Base-by-base conservation (phyloP, 306 rosid species). In the Castanea crenata region DNA sequence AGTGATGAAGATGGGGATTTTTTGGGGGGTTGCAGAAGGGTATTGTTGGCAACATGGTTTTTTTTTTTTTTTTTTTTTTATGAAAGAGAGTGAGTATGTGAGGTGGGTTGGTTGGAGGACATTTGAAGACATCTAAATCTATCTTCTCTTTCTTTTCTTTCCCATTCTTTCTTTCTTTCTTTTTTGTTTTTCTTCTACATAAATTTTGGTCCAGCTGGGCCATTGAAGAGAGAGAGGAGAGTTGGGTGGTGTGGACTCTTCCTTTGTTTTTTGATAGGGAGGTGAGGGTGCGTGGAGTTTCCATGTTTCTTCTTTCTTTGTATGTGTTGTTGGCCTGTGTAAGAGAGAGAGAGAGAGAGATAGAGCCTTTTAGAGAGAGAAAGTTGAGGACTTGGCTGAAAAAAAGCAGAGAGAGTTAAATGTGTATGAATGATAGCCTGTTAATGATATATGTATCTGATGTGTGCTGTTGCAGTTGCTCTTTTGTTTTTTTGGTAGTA, bases 21-120 rank as follows among this genome's bases (percentile, higher is more conserved):
- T 89, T 94, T 90, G 90, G 91, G 93, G 95, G 82, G 92, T 94
- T 89, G 98, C 99, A 95, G 99, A 91, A 91, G 99, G 99, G 99
- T 41, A 95, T 85, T 83, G 83, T 87, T 85, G 99, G 91, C 78
- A 93, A 82, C 89, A 88, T 89, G 72, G 16, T 49, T 49, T n/a
- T 81, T 38, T 38, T 38, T 38, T 38, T 38, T 38, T 38, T 38
- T 38, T 6, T 35, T 38, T 38, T 38, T 38, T 41, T 57, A 73
- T 85, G 89, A 57, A 80, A 75, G 82, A 75, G 85, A 81, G 71
- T 51, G 74, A 55, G 51, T 19, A 41, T 76, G 89, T 83, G 81
- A 85, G 94, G 94, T 92, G 90, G 93, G 91, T 89, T 88, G 96
- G 97, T 91, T 93, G 95, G 97, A 95, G 94, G 97, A 95, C 92